Base-by-base conservation (phyloP, 768 basidiomycete species). In the Rhodotorula kratochvilovae region DNA sequence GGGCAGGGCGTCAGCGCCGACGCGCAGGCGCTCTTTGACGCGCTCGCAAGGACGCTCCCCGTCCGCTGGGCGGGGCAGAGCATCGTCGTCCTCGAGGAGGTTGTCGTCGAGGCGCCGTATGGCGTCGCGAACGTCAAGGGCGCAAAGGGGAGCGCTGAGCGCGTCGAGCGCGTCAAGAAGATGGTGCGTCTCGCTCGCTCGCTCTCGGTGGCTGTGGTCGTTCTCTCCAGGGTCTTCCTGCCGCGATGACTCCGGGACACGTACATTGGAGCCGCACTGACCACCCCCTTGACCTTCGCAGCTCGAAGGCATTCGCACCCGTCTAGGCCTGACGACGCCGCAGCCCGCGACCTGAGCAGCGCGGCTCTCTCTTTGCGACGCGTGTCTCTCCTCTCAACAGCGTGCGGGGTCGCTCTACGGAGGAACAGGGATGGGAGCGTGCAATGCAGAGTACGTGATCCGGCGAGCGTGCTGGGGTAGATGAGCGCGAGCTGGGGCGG, bases 61-160 rank as follows among this genome's bases (percentile, higher is more conserved):
- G 71, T 73, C 2, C 43, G 76, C 23, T 77, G 76, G 76, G 55
- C 55, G 3, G 68, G 60, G 3, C 25, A 31, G 33, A 45, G 54
- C 33, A 75, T 74, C 54, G 70, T 77, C 33, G 76, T 77, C 2
- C n/a, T 77, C 55, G 76, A 77, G 33, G 76, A 77, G 66, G 74
- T 77, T 21, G 58, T 77, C 16, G 63, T 77, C 16, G 69, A 68
- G 12, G n/a, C 36, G 43, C 74, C 74, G 21, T 73, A 70, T 58
- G 67, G 51, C 1, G 13, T 33, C 10, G 55, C 39, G 43, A 70
- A 61, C 21, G 62, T 73, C 33, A 65, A 67, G 61, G 72, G 68
- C 19, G 72, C 56, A 0, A 73, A 70, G 36, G 72, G 72, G 0
- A 43, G 56, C 5, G 61, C 35, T 2, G 72, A 69, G 19, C 48